Evolutionary conservation across 2,329 filamentous ascomycete genomes (phyloP).

Genomic region (Alternaria infectoria): DNA sequence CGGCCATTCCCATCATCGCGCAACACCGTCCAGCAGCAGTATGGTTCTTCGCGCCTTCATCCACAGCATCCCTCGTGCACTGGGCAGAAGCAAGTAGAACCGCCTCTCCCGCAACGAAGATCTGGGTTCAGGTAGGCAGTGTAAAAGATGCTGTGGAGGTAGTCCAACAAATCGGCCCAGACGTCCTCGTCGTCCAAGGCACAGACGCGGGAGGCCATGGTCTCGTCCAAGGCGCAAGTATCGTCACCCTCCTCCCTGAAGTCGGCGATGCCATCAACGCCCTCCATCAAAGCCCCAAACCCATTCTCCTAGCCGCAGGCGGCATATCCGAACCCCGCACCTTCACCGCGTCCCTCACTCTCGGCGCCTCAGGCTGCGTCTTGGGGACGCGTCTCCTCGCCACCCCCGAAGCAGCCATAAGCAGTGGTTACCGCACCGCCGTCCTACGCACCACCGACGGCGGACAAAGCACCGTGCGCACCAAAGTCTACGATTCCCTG

Average conservation of each 20-base stretch:
- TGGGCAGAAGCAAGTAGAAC: constrained; percentile 42
- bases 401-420: constrained; percentile 54
- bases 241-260: constrained; percentile 66
- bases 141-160: constrained; percentile 62
- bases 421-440: constrained; percentile 56
- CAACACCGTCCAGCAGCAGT: constrained; percentile 64
- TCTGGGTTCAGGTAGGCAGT: constrained; percentile 69
- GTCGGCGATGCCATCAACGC: constrained; percentile 52
- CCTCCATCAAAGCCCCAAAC: constrained; percentile 14
- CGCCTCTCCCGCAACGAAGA: constrained; percentile 49
- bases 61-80: constrained; percentile 39
- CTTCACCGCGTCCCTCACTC: constrained; percentile 60
- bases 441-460: constrained; percentile 58
- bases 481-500: constrained; percentile 60
- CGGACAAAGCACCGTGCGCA: constrained; percentile 58
- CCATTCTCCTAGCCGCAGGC: constrained; percentile 62
- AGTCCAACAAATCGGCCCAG: constrained; percentile 54
- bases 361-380: constrained; percentile 61
- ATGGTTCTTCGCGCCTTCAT: constrained; percentile 67
- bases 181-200: constrained; percentile 68
- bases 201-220: constrained; percentile 71
- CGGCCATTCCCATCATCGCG: constrained; percentile 58
- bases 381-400: constrained; percentile 72
- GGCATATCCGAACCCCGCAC: constrained; percentile 65
- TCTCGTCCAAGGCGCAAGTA: constrained; percentile 59